Evolutionary conservation across 257 asterid species (phyloP), one percentile per base, ranked within the genome.

Genomic region (Asclepias syriaca): DNA sequence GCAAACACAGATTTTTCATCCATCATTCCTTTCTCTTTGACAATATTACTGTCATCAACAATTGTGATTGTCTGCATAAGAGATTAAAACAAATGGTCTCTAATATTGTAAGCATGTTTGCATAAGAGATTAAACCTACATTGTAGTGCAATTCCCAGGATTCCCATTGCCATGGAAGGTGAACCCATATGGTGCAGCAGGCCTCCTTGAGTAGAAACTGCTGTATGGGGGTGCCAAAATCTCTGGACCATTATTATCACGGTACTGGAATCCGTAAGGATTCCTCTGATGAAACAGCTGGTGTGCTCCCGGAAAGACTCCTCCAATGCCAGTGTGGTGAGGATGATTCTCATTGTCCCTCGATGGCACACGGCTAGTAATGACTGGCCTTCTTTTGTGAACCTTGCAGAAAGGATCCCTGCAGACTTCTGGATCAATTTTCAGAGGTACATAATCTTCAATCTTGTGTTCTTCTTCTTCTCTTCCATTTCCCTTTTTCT

Each of bases 341-440:
- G 72, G 72, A 68, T 68, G 72, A 4, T 68, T 24, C 45, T 68
- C 72, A 27, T 15, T 14, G 45, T 68, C 58, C 15, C 12, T 50
- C 0, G 60, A 68, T 2, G 72, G 48, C 46, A 68, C 72, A 5
- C 3, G 15, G 61, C 29, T 49, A 13, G 43, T 46, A 34, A 68
- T 68, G 0, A 15, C 32, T 6, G 59, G 45, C 8, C 72, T 68
- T 50, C 45, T 22, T 22, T 48, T 49, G 37, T 68, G 72, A 7
- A 21, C 21, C 59, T 68, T 68, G 56, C 72, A 68, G 37, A 11
- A 50, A 68, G 58, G 58, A 68, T 68, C 61, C 22, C 45, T 50
- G 61, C 72, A 68, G 3, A 68, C 18, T 22, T 15, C 27, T 24
- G 57, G 43, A 49, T 68, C 59, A 24, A 49, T 68, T 34, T 49